Percentiles rank a stretch among this genome's conserved stretches.
These are phyloP conservation scores for Cyberlindnera maritima DNA, from an alignment of 805 yeast species.

Conservation along the genomic window DNA sequence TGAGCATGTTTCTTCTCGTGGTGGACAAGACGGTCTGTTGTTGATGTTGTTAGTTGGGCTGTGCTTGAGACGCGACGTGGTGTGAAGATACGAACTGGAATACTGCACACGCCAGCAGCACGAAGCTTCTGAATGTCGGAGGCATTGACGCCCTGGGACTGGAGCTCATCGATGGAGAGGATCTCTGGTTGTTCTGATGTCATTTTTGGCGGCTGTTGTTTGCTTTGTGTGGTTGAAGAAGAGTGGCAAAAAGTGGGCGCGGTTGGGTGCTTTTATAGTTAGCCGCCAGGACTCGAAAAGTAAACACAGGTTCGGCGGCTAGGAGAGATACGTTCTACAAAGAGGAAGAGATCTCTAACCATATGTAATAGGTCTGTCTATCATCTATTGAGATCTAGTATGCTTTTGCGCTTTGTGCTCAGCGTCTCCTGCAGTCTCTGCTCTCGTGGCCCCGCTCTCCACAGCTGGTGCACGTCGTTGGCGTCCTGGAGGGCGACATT, in stretches of 20 bases:
- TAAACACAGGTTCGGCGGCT: too few relatives aligned
- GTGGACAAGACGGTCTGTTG: slow-evolving; percentile 51
- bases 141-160: slow-evolving; percentile 66
- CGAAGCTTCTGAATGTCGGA: slow-evolving; percentile 70
- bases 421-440: slow-evolving; percentile 9
- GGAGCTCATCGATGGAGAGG: slow-evolving; percentile 46
- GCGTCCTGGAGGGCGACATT: neutral
- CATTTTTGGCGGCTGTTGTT: slow-evolving; percentile 6
- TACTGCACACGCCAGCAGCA: slow-evolving; percentile 64
- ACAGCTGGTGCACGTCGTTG: slow-evolving; percentile 14
- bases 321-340: too few relatives aligned
- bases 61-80: too few relatives aligned
- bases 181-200: slow-evolving; percentile 21
- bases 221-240: neutral
- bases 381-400: neutral
- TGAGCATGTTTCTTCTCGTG: slow-evolving; percentile 59
- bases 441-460: slow-evolving; percentile 20
- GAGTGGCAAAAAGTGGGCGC: neutral
- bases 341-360: neutral
- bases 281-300: neutral
- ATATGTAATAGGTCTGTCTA: too few relatives aligned
- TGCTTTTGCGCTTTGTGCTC: too few relatives aligned
- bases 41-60: neutral
- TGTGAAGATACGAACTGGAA: slow-evolving; percentile 40
- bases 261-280: neutral